These are phyloP conservation scores for Takakia lepidozioides DNA, from an alignment of 225 moss, liverwort and hornwort genomes.

Conservation along the genomic window DNA sequence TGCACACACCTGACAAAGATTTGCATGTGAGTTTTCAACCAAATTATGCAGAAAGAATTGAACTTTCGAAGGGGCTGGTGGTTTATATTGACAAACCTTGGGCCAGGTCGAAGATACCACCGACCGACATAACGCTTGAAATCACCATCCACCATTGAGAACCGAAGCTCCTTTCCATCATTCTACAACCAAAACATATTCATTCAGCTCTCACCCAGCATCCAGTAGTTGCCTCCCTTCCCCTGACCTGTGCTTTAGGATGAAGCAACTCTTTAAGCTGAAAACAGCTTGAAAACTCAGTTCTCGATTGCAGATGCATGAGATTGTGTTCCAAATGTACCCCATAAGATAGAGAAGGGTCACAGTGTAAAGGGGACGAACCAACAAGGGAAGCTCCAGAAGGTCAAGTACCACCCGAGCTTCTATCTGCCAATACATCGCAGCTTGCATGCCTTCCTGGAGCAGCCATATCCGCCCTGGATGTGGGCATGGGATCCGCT, in stretches of 20 bases:
- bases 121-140: conserved; percentile 86
- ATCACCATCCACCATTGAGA: conserved; percentile 95
- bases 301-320: no score
- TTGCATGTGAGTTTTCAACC: no score
- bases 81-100: conserved; percentile 47
- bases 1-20: no score
- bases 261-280: no score
- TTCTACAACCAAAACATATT: conserved; percentile 27
- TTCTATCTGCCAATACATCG: conserved; percentile 98
- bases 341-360: no score
- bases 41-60: no score
- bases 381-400: conserved; percentile 68
- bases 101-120: conserved; percentile 85
- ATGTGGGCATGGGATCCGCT: conserved; percentile 75
- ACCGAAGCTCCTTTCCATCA: conserved; percentile 88
- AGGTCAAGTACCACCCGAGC: conserved; percentile 89
- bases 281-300: no score
- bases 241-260: no score
- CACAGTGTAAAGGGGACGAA: conserved; percentile 31
- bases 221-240: no score
- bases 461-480: conserved; percentile 76
- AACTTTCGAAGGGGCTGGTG: no score
- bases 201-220: no score
- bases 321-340: no score
- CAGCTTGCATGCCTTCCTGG: conserved; percentile 84